Percentiles rank a stretch among this genome's conserved stretches.
Conservation (phyloP, 1,284 basidiomycete genomes). For the Irpex lacteus region DNA sequence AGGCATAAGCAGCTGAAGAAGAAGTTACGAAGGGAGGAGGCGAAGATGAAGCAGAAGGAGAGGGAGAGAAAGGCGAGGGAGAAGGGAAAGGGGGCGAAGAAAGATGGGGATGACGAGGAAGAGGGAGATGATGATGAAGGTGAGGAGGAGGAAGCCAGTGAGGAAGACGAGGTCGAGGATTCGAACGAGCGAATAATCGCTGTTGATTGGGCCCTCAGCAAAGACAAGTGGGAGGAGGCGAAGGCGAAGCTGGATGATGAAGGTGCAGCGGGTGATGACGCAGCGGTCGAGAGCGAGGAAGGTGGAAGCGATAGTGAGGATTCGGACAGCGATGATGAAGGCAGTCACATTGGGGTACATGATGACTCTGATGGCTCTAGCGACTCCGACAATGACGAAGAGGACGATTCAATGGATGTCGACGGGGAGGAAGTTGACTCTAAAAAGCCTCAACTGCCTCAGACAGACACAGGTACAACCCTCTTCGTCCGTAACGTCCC, state of each 20-base stretch:
- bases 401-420: constrained; percentile 36
- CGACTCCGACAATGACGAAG: constrained; percentile 18
- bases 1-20: constrained; percentile 77
- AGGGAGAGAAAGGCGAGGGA: constrained; percentile 32
- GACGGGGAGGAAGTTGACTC: constrained; percentile 52
- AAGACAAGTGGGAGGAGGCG: constrained; percentile 88
- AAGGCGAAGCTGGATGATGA: constrained; percentile 52
- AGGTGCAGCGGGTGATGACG: constrained; percentile 30
- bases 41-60: constrained; percentile 40
- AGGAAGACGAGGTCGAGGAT: constrained; percentile 37
- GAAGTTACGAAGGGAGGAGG: constrained; percentile 60
- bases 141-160: constrained; percentile 33
- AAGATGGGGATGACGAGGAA: constrained; percentile 40
- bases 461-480: constrained; percentile 84
- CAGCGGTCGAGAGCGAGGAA: constrained; percentile 22
- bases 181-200: constrained; percentile 72
- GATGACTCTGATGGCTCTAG: constrained; percentile 29
- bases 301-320: constrained; percentile 31
- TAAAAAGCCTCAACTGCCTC: constrained; percentile 71
- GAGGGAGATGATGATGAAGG: constrained; percentile 38
- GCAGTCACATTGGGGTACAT: constrained; percentile 37
- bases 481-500: constrained; percentile 95
- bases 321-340: constrained; percentile 26
- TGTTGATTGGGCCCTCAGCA: constrained; percentile 96
- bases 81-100: constrained; percentile 33